phyloP scores from a whole-genome alignment of 768 basidiomycete genomes.

The Kwoniella dejecticola region DNA sequence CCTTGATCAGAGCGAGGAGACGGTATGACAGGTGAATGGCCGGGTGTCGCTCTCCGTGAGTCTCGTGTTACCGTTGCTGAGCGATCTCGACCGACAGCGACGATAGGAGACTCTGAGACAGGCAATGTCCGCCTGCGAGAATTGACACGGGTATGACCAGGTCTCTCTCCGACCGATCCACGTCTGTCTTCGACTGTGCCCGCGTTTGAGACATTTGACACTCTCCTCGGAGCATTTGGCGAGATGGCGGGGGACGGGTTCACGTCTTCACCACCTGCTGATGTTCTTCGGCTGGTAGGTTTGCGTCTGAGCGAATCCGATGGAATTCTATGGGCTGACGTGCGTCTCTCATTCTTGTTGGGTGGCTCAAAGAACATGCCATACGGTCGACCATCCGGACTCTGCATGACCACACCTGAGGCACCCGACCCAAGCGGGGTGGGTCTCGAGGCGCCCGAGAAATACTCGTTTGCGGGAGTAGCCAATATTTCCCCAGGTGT shows the following conservation, averaged over 20 bases:
- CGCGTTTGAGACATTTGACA: conserved; percentile 14
- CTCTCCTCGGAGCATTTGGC: conserved; percentile 17
- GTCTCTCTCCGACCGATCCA: conserved; percentile 4
- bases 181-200: conserved; percentile 14
- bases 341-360: conserved; percentile 26
- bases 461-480: conserved; percentile 66
- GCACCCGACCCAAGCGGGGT: conserved; percentile 62
- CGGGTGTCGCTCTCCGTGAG: conserved; percentile 6
- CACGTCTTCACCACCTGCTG: conserved; percentile 15
- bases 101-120: conserved; percentile 24
- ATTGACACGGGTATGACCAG: conserved; percentile 12
- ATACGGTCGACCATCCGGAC: conserved; percentile 88
- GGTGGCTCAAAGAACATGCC: conserved; percentile 92
- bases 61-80: conserved; percentile 33
- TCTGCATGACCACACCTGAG: conserved; percentile 84
- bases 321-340: conserved; percentile 19
- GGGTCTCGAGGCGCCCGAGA: conserved; percentile 64
- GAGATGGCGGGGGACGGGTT: conserved; percentile 15
- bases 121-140: conserved; percentile 37
- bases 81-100: conserved; percentile 41
- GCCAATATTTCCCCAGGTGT: conserved; percentile 48
- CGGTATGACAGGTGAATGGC: conserved; percentile 17
- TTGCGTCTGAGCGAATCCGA: conserved; percentile 23
- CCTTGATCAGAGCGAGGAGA: conserved; percentile 16
- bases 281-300: conserved; percentile 24